phyloP scores from a whole-genome alignment of 176 grass and related monocot species.

The Pharus latifolius region DNA sequence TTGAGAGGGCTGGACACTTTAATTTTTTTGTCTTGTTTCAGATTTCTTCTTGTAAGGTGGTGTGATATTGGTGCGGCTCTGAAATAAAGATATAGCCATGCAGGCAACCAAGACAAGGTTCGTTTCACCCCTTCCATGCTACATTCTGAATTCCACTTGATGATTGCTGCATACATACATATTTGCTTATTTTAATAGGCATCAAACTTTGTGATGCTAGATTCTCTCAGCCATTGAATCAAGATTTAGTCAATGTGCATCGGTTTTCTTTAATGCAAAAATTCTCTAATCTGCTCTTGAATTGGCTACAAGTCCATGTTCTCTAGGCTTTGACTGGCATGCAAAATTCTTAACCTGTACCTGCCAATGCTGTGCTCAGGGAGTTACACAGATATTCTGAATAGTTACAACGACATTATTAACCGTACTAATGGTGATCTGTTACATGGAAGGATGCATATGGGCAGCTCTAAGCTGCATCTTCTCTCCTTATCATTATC shows the following conservation, averaged over 20 bases:
- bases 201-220: constrained; percentile 2
- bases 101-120: constrained; percentile 64
- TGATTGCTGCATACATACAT: constrained; percentile 27
- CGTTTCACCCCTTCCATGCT: constrained; percentile 3
- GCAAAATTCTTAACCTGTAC: neutral
- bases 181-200: neutral
- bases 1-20: constrained; percentile 24
- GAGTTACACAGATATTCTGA: neutral
- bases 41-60: constrained; percentile 20
- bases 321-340: neutral
- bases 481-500: neutral
- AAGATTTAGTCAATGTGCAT: constrained; percentile 14
- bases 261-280: neutral
- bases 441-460: neutral
- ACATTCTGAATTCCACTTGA: constrained; percentile 27
- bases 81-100: constrained; percentile 43
- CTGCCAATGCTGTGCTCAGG: neutral
- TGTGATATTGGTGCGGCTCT: neutral
- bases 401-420: neutral
- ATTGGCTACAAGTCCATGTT: neutral
- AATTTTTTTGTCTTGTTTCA: constrained; percentile 19
- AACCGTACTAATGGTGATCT: neutral
- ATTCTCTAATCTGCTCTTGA: neutral
- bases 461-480: constrained; percentile 13
- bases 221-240: constrained; percentile 14